Evolutionary conservation across 345 rosid species (phyloP), one percentile per base, ranked within the genome.

Genomic region (rapeseed (Brassica napus)): DNA sequence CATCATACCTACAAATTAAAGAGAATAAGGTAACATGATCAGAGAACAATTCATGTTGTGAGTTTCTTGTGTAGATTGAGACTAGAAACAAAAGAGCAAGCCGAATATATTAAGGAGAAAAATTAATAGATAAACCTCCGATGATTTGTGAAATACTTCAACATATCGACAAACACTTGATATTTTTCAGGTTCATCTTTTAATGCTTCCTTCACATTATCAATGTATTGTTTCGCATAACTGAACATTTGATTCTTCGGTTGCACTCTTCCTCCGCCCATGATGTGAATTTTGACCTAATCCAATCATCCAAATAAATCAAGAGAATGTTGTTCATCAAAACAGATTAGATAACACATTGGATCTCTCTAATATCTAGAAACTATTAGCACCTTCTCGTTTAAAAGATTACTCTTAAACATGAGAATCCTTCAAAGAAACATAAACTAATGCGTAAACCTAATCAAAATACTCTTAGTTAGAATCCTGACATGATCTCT

Each of bases 1-100:
- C 5, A 73, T 61, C 44, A 4, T 8, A 3, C 31, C 76, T 62
- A 73, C 60, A 73, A 73, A 42, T 42, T 42, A 42, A 62, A 62
- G 76, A 28, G 47, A 39, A 10, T 21, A 23, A 15, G 3, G 18
- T 14, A 23, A 59, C 55, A 15, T 49, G 55, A 49, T 35, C 14
- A 58, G 65, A 72, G 15, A 66, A 32, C 52, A 4, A 60, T 71
- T 71, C 52, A 71, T 14, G n/a, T 8, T 31, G 8, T n/a, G 26
- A n/a, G 15, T 69, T 31, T 57, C 7, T 18, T 71, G 32, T 34
- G 8, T 21, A 21, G 49, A 59, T 23, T 16, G 32, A 12, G 31
- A 55, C 30, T 18, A 18, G 14, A 34, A 69, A 69, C 7, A 49
- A 12, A 49, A 49, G 30, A 55, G 28, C 62, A 52, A 49, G 30